phyloP scores from a whole-genome alignment of 2,329 filamentous ascomycete species.

The Akanthomyces dipterigenus region DNA sequence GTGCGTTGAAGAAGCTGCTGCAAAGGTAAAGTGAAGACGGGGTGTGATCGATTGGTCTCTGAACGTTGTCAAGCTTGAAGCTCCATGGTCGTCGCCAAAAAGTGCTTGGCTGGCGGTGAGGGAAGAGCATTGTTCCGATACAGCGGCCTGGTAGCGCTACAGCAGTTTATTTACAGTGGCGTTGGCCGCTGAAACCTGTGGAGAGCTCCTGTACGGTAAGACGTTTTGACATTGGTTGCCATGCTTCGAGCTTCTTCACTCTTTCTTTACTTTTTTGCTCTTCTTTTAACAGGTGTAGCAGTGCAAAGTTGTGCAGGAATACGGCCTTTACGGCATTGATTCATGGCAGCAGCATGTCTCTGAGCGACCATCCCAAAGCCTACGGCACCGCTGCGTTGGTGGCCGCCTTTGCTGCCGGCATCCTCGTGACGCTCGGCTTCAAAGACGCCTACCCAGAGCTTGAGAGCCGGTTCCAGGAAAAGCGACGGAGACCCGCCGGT shows the following conservation, averaged over 20 bases:
- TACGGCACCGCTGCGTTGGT: constrained; percentile 61
- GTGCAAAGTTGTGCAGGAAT: not conserved
- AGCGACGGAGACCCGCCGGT: constrained; percentile 22
- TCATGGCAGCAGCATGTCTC: constrained; percentile 44
- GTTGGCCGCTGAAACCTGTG: not conserved
- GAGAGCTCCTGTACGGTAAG: not conserved
- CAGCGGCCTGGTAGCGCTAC: not conserved
- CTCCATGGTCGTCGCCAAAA: not conserved
- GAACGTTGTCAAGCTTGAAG: not conserved
- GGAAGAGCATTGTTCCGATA: constrained; percentile 10
- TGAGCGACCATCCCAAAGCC: constrained; percentile 54
- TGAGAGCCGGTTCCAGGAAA: constrained; percentile 54
- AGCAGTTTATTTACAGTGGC: not conserved
- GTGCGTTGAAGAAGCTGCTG: not conserved
- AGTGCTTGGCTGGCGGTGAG: not conserved
- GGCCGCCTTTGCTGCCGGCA: constrained; percentile 69
- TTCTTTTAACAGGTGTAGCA: not conserved
- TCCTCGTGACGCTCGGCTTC: constrained; percentile 67
- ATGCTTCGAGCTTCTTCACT: not conserved
- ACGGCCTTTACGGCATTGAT: not conserved
- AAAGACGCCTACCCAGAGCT: constrained; percentile 75
- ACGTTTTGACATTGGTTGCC: not conserved
- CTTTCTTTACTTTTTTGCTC: not conserved
- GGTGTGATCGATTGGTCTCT: not conserved
- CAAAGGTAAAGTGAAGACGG: not conserved